Evolutionary conservation across 352 stramenopile species (phyloP).

Genomic region (Phytophthora cactorum): DNA sequence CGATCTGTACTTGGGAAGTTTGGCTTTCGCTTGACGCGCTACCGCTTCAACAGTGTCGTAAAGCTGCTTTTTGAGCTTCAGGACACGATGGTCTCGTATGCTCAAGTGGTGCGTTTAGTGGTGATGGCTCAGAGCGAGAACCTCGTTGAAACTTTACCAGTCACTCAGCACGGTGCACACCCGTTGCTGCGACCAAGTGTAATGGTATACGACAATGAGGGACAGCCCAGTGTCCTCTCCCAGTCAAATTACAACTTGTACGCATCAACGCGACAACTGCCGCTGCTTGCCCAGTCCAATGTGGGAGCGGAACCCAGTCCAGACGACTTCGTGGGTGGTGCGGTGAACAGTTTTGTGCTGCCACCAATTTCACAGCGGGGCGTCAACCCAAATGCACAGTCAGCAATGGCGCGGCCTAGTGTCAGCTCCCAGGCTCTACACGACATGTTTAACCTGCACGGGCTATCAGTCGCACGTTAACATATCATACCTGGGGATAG

Average conservation of each 20-base stretch:
- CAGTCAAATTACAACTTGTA: slow-evolving; percentile 28
- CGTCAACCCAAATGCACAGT: neutral
- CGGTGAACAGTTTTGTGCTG: slow-evolving; percentile 19
- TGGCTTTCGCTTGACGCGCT: slow-evolving; percentile 52
- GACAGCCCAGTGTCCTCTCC: slow-evolving; percentile 20
- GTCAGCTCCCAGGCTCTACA: slow-evolving; percentile 29
- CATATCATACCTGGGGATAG: too few relatives aligned
- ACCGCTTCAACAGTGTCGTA: slow-evolving; percentile 65
- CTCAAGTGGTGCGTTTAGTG: slow-evolving; percentile 51
- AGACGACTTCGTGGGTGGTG: slow-evolving; percentile 16
- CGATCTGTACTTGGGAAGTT: slow-evolving; percentile 44
- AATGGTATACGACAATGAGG: slow-evolving; percentile 15
- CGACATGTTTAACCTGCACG: slow-evolving; percentile 35
- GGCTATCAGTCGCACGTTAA: slow-evolving; percentile 2
- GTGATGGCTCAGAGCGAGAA: slow-evolving; percentile 36
- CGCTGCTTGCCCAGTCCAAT: slow-evolving; percentile 18
- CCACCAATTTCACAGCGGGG: slow-evolving; percentile 15
- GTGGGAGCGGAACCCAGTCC: slow-evolving; percentile 7
- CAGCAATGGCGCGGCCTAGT: slow-evolving; percentile 17
- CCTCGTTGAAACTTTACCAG: slow-evolving; percentile 9
- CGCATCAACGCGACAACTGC: slow-evolving; percentile 26
- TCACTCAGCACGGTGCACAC: slow-evolving; percentile 12
- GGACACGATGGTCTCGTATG: slow-evolving; percentile 44
- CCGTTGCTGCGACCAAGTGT: slow-evolving; percentile 31
- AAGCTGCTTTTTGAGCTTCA: slow-evolving; percentile 56